Conservation (phyloP, 495 filamentous ascomycete species). For the Tuber microsphaerosporum region DNA sequence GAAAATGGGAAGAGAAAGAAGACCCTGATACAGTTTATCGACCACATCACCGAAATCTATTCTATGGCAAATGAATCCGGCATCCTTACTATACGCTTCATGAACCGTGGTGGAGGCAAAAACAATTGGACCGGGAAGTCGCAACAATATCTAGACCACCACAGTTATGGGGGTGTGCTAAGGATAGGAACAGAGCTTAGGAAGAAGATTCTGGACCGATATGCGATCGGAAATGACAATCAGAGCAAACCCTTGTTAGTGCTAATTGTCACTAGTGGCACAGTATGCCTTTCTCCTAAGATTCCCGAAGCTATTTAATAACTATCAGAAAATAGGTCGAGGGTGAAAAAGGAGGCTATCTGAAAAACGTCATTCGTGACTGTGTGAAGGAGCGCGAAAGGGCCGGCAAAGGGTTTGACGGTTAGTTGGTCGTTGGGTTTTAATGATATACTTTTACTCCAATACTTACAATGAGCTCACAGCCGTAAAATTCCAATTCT, state of each 20-base stretch:
- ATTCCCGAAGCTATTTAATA: no score
- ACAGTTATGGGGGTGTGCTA: conserved; percentile 57
- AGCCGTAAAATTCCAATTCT: conserved; percentile 53
- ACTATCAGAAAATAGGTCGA: conserved; percentile 44
- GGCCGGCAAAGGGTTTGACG: neutral
- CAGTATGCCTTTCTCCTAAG: no score
- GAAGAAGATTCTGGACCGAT: conserved; percentile 53
- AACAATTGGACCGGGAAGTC: no score
- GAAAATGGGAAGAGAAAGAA: no score
- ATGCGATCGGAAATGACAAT: conserved; percentile 47
- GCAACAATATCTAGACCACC: conserved; percentile 41
- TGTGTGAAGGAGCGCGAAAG: neutral
- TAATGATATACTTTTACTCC: conserved; percentile 25
- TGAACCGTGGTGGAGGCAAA: no score
- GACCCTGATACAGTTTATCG: no score
- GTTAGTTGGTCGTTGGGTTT: no score
- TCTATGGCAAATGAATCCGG: no score
- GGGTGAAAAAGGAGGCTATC: conserved; percentile 51
- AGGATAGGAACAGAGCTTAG: conserved; percentile 57
- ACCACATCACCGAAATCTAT: no score
- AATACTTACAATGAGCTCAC: conserved; percentile 34
- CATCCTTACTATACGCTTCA: no score
- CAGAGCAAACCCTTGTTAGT: no score
- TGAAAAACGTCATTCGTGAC: conserved; percentile 50
- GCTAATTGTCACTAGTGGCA: no score